These are phyloP conservation scores for Leccinum truebloodii DNA, from an alignment of 768 basidiomycete genomes.

Conservation along the genomic window DNA sequence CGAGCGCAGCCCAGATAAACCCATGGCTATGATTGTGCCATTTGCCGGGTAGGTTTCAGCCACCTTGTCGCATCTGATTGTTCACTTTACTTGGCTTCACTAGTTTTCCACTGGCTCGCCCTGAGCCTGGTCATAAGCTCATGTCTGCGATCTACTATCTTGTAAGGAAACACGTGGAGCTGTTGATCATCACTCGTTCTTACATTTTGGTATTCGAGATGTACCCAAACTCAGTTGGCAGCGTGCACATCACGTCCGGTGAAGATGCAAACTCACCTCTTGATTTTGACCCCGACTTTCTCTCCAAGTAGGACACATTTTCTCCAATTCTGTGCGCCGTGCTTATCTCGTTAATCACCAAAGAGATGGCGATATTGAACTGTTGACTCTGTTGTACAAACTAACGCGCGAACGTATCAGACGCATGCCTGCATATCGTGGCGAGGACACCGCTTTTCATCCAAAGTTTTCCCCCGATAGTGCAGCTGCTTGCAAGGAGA, in stretches of 20 bases:
- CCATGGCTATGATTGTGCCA: conserved; percentile 45
- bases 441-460: conserved; percentile 18
- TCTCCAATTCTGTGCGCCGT: neutral
- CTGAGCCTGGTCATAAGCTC: conserved; percentile 24
- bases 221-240: conserved; percentile 50
- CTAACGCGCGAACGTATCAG: conserved; percentile 52
- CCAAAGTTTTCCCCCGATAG: conserved; percentile 35
- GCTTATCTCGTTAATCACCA: neutral
- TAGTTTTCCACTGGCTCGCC: conserved; percentile 29
- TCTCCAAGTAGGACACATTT: conserved; percentile 36
- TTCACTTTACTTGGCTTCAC: neutral
- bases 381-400: conserved; percentile 57
- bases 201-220: conserved; percentile 15
- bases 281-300: conserved; percentile 47
- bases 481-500: conserved; percentile 25
- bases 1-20: conserved; percentile 52
- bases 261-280: conserved; percentile 42
- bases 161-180: conserved; percentile 23
- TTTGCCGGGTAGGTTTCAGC: conserved; percentile 39
- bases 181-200: neutral
- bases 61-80: neutral
- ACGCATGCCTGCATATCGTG: conserved; percentile 43
- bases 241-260: conserved; percentile 48
- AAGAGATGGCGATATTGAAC: conserved; percentile 39
- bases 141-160: conserved; percentile 33